These are phyloP conservation scores for Letharia lupina DNA, from an alignment of 495 filamentous ascomycete species.

Conservation along the genomic window DNA sequence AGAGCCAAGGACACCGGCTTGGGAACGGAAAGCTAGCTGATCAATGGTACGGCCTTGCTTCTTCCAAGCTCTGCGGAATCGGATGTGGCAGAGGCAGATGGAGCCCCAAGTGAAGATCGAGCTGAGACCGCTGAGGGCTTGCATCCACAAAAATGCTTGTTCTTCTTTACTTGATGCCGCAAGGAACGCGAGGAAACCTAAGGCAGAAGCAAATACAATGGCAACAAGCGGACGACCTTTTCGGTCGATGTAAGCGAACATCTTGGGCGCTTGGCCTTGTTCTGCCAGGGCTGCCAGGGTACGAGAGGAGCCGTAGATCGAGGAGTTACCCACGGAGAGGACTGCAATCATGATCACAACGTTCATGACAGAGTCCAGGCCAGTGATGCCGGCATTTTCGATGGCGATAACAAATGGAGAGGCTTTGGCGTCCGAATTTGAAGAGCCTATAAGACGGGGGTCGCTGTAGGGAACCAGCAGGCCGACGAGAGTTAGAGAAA, in stretches of 20 bases:
- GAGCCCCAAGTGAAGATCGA: conserved; percentile 92
- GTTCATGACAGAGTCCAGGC: conserved; percentile 79
- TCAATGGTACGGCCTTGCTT: conserved; percentile 58
- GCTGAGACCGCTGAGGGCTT: conserved; percentile 79
- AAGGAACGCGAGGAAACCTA: conserved; percentile 75
- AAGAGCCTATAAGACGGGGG: conserved; percentile 46
- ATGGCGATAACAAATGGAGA: conserved; percentile 91
- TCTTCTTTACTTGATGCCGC: conserved; percentile 56
- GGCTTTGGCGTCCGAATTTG: conserved; percentile 56
- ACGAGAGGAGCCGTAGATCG: conserved; percentile 79
- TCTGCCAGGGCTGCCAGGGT: conserved; percentile 82
- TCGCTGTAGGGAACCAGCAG: conserved; percentile 62
- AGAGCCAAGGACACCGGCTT: conserved; percentile 72
- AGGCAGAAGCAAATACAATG: conserved; percentile 55
- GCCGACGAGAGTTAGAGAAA: conserved; percentile 52
- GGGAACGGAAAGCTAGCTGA: conserved; percentile 73
- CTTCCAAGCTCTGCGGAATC: conserved; percentile 76
- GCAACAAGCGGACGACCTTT: conserved; percentile 70
- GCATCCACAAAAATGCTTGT: conserved; percentile 75
- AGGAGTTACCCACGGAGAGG: conserved; percentile 77
- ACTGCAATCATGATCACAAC: conserved; percentile 83
- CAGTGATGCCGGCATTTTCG: conserved; percentile 64
- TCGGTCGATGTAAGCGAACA: conserved; percentile 76
- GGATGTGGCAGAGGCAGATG: conserved; percentile 83
- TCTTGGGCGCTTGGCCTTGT: conserved; percentile 68